Evolutionary conservation across 164 flowering plant species (phyloP).

Genomic region (Tetracentron sinense): DNA sequence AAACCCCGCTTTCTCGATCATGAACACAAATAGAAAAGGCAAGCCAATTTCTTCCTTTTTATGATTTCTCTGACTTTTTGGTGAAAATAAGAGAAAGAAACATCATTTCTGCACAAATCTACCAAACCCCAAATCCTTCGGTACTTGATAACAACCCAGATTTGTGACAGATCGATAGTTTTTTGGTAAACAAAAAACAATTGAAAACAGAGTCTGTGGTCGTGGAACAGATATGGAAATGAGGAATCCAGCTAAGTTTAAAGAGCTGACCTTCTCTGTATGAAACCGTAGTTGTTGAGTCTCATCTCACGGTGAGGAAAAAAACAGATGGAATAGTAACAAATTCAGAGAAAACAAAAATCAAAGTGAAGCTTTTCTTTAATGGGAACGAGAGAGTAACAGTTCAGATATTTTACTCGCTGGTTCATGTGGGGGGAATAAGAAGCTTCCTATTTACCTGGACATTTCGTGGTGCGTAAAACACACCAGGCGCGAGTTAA

Average conservation of each 20-base stretch:
- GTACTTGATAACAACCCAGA: not conserved
- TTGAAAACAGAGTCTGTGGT: not conserved
- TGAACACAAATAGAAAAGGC: not conserved
- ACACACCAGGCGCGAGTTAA: no score
- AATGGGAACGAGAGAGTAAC: no score
- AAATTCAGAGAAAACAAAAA: no score
- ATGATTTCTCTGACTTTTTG: not conserved
- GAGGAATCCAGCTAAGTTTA: not conserved
- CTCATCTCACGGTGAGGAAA: not conserved
- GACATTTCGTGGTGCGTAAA: no score
- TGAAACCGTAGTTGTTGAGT: not conserved
- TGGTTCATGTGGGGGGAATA: no score
- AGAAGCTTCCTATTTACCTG: no score
- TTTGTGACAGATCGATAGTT: no score
- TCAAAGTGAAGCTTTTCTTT: no score
- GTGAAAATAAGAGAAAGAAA: not conserved
- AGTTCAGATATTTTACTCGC: no score
- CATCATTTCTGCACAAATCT: not conserved
- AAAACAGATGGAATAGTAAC: no score
- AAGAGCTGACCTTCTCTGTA: not conserved
- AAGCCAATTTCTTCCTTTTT: conserved; percentile 1
- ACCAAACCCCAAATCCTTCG: not conserved
- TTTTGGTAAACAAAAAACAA: not conserved
- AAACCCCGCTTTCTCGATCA: conserved; percentile 2
- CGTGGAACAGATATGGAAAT: not conserved